Base-by-base conservation (phyloP, 345 rosid genomes). In the Populus ilicifolia region DNA sequence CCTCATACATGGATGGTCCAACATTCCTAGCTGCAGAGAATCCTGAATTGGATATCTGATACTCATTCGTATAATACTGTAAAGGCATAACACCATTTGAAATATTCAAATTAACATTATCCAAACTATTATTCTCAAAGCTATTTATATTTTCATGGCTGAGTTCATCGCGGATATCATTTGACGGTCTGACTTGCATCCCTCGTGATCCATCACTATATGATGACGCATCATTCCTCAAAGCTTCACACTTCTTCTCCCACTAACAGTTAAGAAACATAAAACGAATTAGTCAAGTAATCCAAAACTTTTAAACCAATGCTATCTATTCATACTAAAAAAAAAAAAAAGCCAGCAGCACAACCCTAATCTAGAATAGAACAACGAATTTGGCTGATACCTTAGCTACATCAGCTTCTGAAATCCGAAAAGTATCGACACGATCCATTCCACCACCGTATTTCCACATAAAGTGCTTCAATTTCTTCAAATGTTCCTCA, bases 11-110 rank as follows among this genome's bases (percentile, higher is more conserved):
- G 77, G 69, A 67, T 63, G 84, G 74, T 78, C 82, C 86, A 79
- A 46, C 71, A 80, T 79, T 82, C 73, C 84, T 50, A 85, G 63
- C 87, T 67, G 80, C 87, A 77, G 82, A 75, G 44, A 61, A 61
- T 81, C 80, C 88, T 65, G 87, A 74, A 83, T 75, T 54, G 54
- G 89, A 88, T 92, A 91, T 86, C 98, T 93, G 98, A 90, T 83
- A 76, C 98, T 93, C 89, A 91, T 86, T 81, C 63, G 96, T 96
- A 88, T 84, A 64, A 81, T 79, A 86, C 75, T 82, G 98, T 92
- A 92, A 93, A 96, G 98, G 99, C 90, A 88, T 84, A 91, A 92
- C 98, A 90, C 80, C 76, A 86, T 86, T 88, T 73, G 82, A 77
- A 86, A 65, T 17, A 79, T 83, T 81, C 27, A 84, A 79, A 44